Base-by-base conservation (phyloP, 2,329 filamentous ascomycete genomes). In the Claviceps citrina region DNA sequence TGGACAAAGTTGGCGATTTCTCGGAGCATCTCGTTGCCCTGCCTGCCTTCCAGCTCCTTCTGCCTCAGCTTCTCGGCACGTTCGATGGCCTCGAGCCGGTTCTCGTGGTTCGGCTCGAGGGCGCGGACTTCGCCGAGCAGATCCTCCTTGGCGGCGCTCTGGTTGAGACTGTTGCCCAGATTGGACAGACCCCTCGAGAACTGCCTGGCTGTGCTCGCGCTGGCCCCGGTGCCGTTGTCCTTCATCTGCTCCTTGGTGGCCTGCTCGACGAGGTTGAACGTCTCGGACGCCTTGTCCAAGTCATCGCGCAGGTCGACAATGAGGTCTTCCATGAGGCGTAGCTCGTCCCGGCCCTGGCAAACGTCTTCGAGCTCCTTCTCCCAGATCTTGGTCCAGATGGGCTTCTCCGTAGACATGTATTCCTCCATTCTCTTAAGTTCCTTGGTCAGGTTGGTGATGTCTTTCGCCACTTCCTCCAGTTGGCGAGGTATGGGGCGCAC, bases 301-400 rank as follows among this genome's bases (percentile, higher is more conserved):
- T 98, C 91, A 54, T 95, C 87, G 53, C 91, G 78, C 46, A 98
- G 64, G 64, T 98, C 91, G 33, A 87, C 77, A 47, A 89, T 81
- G 46, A 98, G 73, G 51, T 96, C 91, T 64, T 98, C 91, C 67
- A 94, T 89, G 69, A 96, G 82, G 37, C 86, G 91, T 50, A 98
- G 74, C 60, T 95, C 79, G 55, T 96, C 89, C 49, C 87, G 78
- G 54, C 95, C 91, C 57, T 93, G 86, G 63, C 91, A 96, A 3
- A 98, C 89, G 39, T 89, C 80, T 59, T 96, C 85, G 34, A 98
- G 68, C 59, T 96, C 87, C 62, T 93, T 87, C 71, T 96, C 89
- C 91, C 91, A 98, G 47, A 96, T 93, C 73, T 95, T 95, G 40
- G 86, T 95, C 89, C 91, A 98, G 43, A 95, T 70, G 0, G 91